Evolutionary conservation across 768 basidiomycete species (phyloP), one percentile per base, ranked within the genome.

Genomic region (Gautieria morchelliformis): DNA sequence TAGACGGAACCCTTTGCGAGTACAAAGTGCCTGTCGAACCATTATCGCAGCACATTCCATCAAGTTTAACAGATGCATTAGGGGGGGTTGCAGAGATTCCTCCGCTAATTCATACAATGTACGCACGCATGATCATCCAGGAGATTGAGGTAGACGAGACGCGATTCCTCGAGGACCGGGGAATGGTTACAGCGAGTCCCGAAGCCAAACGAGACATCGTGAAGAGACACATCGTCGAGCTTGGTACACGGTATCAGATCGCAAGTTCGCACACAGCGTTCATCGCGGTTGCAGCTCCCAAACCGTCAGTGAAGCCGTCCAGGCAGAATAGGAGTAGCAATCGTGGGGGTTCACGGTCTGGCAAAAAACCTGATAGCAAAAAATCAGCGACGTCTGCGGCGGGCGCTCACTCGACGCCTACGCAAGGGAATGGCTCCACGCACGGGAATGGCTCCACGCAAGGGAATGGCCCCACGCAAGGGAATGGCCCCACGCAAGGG

Each of bases 251-350:
- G n/a, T n/a, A n/a, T n/a, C n/a, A n/a, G n/a, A n/a, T n/a, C 65
- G 33, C 83, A 83, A n/a, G n/a, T n/a, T 59, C 75, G 75, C 72
- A 1, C 58, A 85, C 83, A 0, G 80, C 80, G 1, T 85, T 84
- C 61, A 69, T 85, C 47, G 82, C 79, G 1, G 69, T 80, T 1
- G 77, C 80, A 55, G 63, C 58, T 39, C 58, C 50, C 17, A 1
- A 9, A 17, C 42, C 42, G 9, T n/a, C 17, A 22, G 11, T 9
- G 11, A n/a, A n/a, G 4, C 42, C 42, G 4, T 10, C 42, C 9
- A 9, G n/a, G 17, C 14, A 40, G 35, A n/a, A 19, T n/a, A n/a
- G 27, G 30, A 40, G 35, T 35, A 53, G 42, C n/a, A n/a, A 22
- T 19, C 35, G 42, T 44, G 3, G 11, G n/a, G 42, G 78, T 84